phyloP scores from a whole-genome alignment of 2,329 filamentous ascomycete genomes.

The Cladosporium cucumerinum region DNA sequence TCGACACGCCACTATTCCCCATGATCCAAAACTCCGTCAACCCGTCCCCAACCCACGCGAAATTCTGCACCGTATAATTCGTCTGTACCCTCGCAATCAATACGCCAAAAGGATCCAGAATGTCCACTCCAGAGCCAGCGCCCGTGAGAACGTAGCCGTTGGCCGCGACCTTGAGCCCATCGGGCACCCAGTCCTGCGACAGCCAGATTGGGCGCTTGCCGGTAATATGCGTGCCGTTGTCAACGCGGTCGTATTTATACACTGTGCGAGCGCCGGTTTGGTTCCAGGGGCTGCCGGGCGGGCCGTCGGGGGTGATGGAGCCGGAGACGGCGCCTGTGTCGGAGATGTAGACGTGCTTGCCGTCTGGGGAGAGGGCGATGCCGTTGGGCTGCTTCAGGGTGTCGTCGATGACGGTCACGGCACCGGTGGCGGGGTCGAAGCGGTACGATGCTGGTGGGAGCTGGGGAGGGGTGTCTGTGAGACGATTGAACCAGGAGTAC shows the following conservation, averaged over 20 bases:
- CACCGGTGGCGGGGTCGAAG: constrained; percentile 42
- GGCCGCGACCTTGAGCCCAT: constrained; percentile 43
- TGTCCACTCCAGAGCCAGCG: constrained; percentile 40
- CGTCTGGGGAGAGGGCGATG: constrained; percentile 44
- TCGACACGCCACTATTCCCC: constrained; percentile 39
- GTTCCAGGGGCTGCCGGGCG: constrained; percentile 32
- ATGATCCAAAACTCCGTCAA: constrained; percentile 42
- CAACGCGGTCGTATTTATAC: constrained; percentile 41
- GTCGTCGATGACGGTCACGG: constrained; percentile 41
- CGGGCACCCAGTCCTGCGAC: constrained; percentile 39
- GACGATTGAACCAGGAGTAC: constrained; percentile 38
- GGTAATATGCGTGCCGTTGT: constrained; percentile 35
- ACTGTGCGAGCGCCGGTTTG: constrained; percentile 34
- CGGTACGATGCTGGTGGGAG: constrained; percentile 39
- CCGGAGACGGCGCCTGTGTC: constrained; percentile 38
- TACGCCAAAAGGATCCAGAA: constrained; percentile 39
- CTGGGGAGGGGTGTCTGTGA: constrained; percentile 38
- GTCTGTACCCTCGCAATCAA: constrained; percentile 42
- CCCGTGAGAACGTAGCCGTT: constrained; percentile 43
- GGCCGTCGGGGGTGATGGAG: constrained; percentile 26
- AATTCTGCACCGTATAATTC: constrained; percentile 45
- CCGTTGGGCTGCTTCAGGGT: constrained; percentile 45
- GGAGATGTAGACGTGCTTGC: constrained; percentile 45
- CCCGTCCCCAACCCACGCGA: constrained; percentile 42
- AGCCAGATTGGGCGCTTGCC: constrained; percentile 43